Conservation (phyloP, 805 yeast species). For the Hanseniaspora pseudoguilliermondii region DNA sequence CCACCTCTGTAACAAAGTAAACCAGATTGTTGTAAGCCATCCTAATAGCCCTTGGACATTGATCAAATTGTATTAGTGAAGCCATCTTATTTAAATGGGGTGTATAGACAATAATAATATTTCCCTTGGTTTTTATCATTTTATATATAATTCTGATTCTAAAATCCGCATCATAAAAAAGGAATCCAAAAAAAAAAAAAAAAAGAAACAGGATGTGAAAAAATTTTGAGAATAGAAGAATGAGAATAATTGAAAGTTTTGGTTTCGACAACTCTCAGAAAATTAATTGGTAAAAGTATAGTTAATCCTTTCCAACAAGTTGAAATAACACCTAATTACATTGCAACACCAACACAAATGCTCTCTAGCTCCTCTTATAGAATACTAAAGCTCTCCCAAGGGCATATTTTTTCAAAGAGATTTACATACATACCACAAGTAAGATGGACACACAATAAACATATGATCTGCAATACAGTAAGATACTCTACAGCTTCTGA, state of each 20-base stretch:
- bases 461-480: neutral
- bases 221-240: neutral
- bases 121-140: neutral
- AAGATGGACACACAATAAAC: too few species aligned
- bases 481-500: neutral
- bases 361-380: too few species aligned
- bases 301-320: too few species aligned
- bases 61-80: neutral
- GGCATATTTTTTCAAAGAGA: too few species aligned
- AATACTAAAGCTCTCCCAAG: too few species aligned
- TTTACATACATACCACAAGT: too few species aligned
- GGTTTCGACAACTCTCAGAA: too few species aligned
- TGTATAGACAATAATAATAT: neutral
- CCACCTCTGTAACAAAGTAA: constrained; percentile 3
- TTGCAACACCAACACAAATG: too few species aligned
- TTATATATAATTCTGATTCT: neutral
- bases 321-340: too few species aligned
- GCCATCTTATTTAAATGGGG: neutral
- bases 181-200: neutral
- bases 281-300: too few species aligned
- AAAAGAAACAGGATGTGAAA: neutral
- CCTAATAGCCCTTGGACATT: neutral
- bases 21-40: neutral
- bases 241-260: neutral
- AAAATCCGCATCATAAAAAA: neutral